Base-by-base conservation (phyloP, 345 rosid species). In the Raphanus raphanistrum region DNA sequence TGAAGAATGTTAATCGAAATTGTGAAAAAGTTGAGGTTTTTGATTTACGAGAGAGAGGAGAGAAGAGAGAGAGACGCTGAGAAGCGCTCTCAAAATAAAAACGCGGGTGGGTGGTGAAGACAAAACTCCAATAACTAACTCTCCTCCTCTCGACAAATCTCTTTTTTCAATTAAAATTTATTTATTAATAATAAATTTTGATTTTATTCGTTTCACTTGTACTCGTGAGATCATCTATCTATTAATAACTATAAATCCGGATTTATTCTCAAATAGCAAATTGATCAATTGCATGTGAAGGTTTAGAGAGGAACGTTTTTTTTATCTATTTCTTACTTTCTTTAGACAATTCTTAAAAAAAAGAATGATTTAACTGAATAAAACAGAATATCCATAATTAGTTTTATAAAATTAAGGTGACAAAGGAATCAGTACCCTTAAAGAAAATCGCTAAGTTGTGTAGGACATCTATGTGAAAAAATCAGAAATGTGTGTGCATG, bases 1-100 rank as follows among this genome's bases (percentile, higher is more conserved):
- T 48, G 77, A 78, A 67, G 73, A 72, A 72, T 72, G 77, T 73
- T 52, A 73, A 13, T 73, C 66, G 75, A 28, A 16, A 50, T 31
- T 35, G 38, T 41, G 52, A 33, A 7, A 63, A 79, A 70, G 68
- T 74, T 63, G 79, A 70, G 79, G 71, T 79, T 74, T 79, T 74
- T 74, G 75, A 73, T 79, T 74, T 17, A 66, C 70, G 69, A 59
- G 63, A 70, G 74, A 76, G 54, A 76, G 75, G n/a, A n/a, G n/a
- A n/a, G n/a, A n/a, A 68, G 68, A 59, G 62, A 77, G 74, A 77
- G 57, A 76, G 76, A 69, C 52, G 60, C 61, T 67, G 69, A 79
- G 77, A 78, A 72, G 71, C 66, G 28, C 71, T 74, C 82, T 80
- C 75, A 54, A 80, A 68, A 35, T 7, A 35, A 62, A 74, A 71